Percentiles rank a stretch among this genome's conserved stretches.
Conservation (phyloP, 768 basidiomycete genomes). For the Cubamyces sp. region DNA sequence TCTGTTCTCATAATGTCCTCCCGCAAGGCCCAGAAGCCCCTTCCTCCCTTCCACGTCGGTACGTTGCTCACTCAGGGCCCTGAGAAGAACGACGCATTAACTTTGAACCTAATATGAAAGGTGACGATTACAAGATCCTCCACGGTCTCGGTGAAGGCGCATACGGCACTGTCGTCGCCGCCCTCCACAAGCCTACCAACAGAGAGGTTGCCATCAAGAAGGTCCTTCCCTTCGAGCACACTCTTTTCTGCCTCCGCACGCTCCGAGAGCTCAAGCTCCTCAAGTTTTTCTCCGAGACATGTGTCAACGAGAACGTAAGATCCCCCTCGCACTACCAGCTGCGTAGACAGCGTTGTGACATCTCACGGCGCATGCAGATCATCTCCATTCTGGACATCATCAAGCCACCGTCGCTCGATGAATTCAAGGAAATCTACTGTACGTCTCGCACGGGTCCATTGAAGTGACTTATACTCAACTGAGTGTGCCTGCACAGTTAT, state of each 20-base stretch:
- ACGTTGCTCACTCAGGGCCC: conserved; percentile 11
- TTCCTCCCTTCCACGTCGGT: conserved; percentile 79
- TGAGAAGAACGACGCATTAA: background rate
- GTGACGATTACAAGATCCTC: conserved; percentile 74
- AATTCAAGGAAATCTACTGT: conserved; percentile 91
- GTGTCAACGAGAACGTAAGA: conserved; percentile 79
- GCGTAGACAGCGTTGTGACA: conserved; percentile 4
- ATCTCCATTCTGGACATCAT: conserved; percentile 92
- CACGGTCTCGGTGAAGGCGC: conserved; percentile 84
- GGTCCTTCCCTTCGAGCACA: conserved; percentile 93
- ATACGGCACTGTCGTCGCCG: conserved; percentile 90
- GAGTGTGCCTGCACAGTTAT: conserved; percentile 51
- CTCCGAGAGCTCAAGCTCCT: conserved; percentile 90
- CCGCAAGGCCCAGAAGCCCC: conserved; percentile 59
- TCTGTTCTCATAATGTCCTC: conserved; percentile 44
- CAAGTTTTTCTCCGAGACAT: conserved; percentile 81
- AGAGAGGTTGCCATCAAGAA: conserved; percentile 95
- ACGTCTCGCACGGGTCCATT: conserved; percentile 28
- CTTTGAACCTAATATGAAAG: conserved; percentile 39
- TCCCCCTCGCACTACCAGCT: background rate
- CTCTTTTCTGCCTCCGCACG: conserved; percentile 87
- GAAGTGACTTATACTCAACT: conserved; percentile 8
- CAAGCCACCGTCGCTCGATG: conserved; percentile 73
- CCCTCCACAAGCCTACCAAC: conserved; percentile 79
- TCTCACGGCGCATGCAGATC: conserved; percentile 53